Evolutionary conservation across 306 rosid species (phyloP).

Genomic region (Chamaecrista fasciculata): DNA sequence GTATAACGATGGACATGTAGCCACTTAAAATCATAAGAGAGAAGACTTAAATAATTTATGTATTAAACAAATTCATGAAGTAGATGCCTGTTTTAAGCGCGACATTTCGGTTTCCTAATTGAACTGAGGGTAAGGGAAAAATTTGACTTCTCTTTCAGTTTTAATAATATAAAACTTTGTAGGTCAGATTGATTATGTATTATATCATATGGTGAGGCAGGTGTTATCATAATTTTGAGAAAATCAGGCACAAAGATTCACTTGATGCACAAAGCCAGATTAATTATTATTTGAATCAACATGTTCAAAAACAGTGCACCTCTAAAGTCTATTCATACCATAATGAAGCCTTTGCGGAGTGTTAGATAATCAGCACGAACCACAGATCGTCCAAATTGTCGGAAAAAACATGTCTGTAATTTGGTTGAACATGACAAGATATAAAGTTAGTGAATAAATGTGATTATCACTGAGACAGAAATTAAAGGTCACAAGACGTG

Average conservation of each 20-base stretch:
- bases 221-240: not conserved
- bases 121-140: not conserved
- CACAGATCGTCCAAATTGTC: slow-evolving; percentile 71
- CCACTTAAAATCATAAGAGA: not conserved
- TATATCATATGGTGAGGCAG: not conserved
- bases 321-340: slow-evolving; percentile 38
- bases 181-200: not conserved
- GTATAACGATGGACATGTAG: not conserved
- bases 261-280: not conserved
- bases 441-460: not conserved
- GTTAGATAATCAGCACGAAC: slow-evolving; percentile 60
- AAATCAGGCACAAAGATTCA: not conserved
- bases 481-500: not conserved
- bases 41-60: not conserved
- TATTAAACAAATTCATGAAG: not conserved
- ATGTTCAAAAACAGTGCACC: not conserved
- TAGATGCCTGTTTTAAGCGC: not conserved
- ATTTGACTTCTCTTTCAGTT: not conserved
- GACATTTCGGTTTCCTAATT: not conserved
- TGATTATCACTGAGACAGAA: not conserved
- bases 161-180: not conserved
- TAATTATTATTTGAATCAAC: not conserved
- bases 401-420: slow-evolving; percentile 63
- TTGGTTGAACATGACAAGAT: slow-evolving; percentile 1
- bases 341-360: slow-evolving; percentile 72